Conservation (phyloP, 352 stramenopile genomes). For the Globisporangium splendens region DNA sequence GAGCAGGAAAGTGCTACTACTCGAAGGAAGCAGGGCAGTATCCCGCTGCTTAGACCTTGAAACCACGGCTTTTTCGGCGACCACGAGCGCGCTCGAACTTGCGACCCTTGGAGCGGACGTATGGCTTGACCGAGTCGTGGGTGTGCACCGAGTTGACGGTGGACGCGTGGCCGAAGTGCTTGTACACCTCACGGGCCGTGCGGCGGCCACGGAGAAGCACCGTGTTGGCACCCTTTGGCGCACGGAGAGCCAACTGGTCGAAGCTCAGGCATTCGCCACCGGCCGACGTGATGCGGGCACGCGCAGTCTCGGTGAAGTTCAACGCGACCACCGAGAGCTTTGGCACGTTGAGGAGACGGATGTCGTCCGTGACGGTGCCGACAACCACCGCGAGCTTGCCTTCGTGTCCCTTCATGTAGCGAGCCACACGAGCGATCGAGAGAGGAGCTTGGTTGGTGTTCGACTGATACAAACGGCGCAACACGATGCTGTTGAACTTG, state of each 20-base stretch:
- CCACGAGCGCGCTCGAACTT: conserved; percentile 99
- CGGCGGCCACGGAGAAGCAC: conserved; percentile 97
- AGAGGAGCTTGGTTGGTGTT: conserved; percentile 99
- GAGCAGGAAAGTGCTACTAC: conserved; percentile 2
- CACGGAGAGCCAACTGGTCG: conserved; percentile 97
- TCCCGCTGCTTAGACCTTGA: conserved; percentile 96
- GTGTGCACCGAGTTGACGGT: conserved; percentile 97
- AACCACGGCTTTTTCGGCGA: conserved; percentile 97
- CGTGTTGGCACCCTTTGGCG: conserved; percentile 97
- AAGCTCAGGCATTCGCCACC: conserved; percentile 99
- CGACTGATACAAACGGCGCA: conserved; percentile 99
- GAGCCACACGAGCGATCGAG: conserved; percentile 93
- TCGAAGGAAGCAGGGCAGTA: conserved; percentile 8
- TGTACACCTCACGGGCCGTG: conserved; percentile 96
- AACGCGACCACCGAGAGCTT: conserved; percentile 97
- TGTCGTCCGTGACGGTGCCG: conserved; percentile 98
- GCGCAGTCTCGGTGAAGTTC: conserved; percentile 97
- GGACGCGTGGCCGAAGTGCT: conserved; percentile 98
- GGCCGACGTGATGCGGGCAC: conserved; percentile 96
- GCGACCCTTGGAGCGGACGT: conserved; percentile 97
- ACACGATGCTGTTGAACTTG: conserved; percentile 98
- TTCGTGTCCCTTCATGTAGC: conserved; percentile 99
- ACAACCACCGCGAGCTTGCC: conserved; percentile 98
- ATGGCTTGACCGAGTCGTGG: conserved; percentile 98
- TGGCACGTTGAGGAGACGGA: conserved; percentile 95